phyloP scores from a whole-genome alignment of 352 stramenopile species.

The Sclerospora graminicola region DNA sequence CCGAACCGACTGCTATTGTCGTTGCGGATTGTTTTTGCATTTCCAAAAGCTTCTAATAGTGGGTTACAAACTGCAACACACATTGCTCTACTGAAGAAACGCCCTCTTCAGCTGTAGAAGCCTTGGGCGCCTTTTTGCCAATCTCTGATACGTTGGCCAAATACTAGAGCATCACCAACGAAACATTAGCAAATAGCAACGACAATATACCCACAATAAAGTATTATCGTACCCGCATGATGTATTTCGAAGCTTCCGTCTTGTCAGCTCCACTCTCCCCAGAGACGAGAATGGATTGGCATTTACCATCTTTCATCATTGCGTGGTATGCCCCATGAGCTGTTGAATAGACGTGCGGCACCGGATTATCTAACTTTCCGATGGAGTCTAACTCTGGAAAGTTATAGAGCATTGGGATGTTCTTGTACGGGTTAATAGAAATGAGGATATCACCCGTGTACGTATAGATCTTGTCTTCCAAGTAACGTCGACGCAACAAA shows the following conservation, averaged over 20 bases:
- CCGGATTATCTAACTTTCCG: slow-evolving; percentile 75
- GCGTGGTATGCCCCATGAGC: slow-evolving; percentile 77
- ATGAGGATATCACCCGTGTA: slow-evolving; percentile 93
- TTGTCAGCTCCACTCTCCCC: slow-evolving; percentile 83
- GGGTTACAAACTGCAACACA: slow-evolving; percentile 89
- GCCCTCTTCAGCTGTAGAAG: slow-evolving; percentile 47
- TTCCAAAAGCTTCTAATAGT: slow-evolving; percentile 88
- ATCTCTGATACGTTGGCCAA: slow-evolving; percentile 86
- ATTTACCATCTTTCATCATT: slow-evolving; percentile 66
- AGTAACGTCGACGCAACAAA: slow-evolving; percentile 78
- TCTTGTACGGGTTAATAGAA: slow-evolving; percentile 95
- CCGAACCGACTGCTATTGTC: slow-evolving; percentile 95
- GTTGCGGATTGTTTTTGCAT: slow-evolving; percentile 92
- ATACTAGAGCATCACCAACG: slow-evolving; percentile 36
- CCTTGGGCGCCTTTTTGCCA: slow-evolving; percentile 62
- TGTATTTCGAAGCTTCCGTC: slow-evolving; percentile 87
- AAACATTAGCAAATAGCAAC: slow-evolving; percentile 1
- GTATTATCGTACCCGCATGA: slow-evolving; percentile 62
- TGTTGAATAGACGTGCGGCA: slow-evolving; percentile 81
- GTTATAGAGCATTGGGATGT: slow-evolving; percentile 88
- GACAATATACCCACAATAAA: slow-evolving; percentile 1
- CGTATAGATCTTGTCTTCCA: slow-evolving; percentile 91
- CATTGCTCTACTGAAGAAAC: slow-evolving; percentile 82
- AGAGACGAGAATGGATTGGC: slow-evolving; percentile 82
- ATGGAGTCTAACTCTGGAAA: slow-evolving; percentile 84